Percentiles rank a stretch among this genome's conserved stretches.
phyloP scores from a whole-genome alignment of 176 grass and related monocot genomes.

The Eremochloa ophiuroides region DNA sequence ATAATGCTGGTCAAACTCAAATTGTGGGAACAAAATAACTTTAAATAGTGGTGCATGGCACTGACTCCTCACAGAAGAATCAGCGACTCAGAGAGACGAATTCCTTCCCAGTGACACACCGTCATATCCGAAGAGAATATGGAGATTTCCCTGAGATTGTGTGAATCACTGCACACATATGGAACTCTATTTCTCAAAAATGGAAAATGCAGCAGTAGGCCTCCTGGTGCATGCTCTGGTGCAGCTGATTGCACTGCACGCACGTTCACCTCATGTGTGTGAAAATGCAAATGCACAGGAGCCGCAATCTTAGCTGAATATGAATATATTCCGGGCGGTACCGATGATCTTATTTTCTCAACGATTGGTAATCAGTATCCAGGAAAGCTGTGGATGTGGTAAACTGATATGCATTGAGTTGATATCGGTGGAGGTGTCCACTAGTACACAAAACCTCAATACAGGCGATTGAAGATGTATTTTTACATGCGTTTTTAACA shows the following conservation, averaged over 20 bases:
- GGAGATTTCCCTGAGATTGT: slow-evolving; percentile 32
- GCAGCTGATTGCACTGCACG: too few species aligned
- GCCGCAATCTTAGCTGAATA: background rate
- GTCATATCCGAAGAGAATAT: slow-evolving; percentile 44
- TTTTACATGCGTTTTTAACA: too few species aligned
- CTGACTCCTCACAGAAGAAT: slow-evolving; percentile 15
- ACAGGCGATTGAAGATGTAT: too few species aligned
- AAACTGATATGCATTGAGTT: background rate
- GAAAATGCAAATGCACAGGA: background rate
- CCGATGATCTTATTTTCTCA: background rate
- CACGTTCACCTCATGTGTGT: background rate
- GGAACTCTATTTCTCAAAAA: slow-evolving; percentile 12
- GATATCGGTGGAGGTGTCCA: background rate
- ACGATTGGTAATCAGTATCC: background rate
- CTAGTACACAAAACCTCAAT: too few species aligned
- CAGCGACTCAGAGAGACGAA: slow-evolving; percentile 4
- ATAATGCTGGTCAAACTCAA: slow-evolving; percentile 25
- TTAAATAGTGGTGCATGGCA: slow-evolving; percentile 36
- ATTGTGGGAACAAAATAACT: slow-evolving; percentile 38
- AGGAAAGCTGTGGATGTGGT: slow-evolving; percentile 9
- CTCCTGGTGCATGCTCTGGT: background rate
- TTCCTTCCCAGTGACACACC: slow-evolving; percentile 13
- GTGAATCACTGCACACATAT: slow-evolving; percentile 5
- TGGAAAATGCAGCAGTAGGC: background rate
- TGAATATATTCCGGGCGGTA: slow-evolving; percentile 26